Evolutionary conservation across 164 flowering plant species (phyloP).

Genomic region (Kalanchoe fedtschenkoi): DNA sequence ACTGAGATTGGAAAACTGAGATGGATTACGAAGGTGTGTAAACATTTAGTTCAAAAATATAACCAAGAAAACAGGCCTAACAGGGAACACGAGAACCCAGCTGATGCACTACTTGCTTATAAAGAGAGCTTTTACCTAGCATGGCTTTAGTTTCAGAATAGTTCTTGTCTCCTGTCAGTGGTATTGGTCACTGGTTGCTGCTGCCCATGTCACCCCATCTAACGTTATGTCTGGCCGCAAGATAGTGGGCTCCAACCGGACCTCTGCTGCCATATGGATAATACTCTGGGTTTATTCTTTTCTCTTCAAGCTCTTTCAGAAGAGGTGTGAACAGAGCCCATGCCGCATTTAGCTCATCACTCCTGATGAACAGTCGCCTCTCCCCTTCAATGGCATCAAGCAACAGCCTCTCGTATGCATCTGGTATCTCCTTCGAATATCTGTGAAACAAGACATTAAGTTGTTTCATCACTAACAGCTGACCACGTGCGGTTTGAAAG

Average conservation of each 20-base stretch:
- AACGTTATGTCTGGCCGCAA: slow-evolving; percentile 70
- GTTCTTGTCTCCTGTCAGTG: background rate
- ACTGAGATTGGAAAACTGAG: too few relatives aligned
- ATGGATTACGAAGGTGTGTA: too few relatives aligned
- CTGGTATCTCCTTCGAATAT: slow-evolving; percentile 65
- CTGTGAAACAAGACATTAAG: slow-evolving; percentile 18
- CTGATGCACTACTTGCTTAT: background rate
- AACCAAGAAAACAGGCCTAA: background rate
- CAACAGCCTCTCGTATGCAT: slow-evolving; percentile 78
- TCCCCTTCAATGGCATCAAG: slow-evolving; percentile 88
- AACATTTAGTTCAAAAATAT: too few relatives aligned
- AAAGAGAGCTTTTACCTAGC: background rate
- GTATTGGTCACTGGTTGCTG: background rate
- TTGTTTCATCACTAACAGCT: too few relatives aligned
- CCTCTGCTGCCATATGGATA: slow-evolving; percentile 83
- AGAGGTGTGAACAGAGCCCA: slow-evolving; percentile 81
- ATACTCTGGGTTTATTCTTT: slow-evolving; percentile 61
- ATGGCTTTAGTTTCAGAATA: background rate
- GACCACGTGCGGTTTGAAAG: too few relatives aligned
- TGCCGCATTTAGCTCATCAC: slow-evolving; percentile 92
- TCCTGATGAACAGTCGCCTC: slow-evolving; percentile 67
- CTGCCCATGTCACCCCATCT: slow-evolving; percentile 57
- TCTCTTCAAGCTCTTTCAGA: slow-evolving; percentile 64
- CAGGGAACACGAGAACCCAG: background rate
- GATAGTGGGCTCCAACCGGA: slow-evolving; percentile 78